Conservation (phyloP, 345 rosid genomes). For the Melaleuca alternifolia region DNA sequence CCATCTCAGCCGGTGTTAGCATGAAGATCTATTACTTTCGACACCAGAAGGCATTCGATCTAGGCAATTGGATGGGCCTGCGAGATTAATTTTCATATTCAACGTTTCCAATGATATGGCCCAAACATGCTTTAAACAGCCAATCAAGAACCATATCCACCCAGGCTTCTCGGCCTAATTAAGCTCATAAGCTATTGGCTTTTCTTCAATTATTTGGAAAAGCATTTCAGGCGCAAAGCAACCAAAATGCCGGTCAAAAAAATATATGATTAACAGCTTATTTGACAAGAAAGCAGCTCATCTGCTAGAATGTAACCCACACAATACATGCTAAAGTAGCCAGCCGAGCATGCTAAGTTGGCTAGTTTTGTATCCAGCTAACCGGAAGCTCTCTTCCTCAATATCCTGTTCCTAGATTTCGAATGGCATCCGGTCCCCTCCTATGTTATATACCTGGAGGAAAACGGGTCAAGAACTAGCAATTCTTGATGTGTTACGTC, state of each 20-base stretch:
- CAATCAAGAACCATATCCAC: not conserved
- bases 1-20: not conserved
- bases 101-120: not conserved
- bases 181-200: not conserved
- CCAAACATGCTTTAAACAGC: not conserved
- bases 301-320: not conserved
- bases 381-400: not conserved
- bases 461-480: too few relatives aligned
- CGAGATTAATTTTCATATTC: not conserved
- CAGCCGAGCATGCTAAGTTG: not conserved
- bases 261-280: not conserved
- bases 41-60: not conserved
- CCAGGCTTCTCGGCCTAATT: not conserved
- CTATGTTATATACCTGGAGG: too few relatives aligned
- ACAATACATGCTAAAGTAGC: not conserved
- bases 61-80: not conserved
- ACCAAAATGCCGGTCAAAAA: not conserved
- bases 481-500: not conserved
- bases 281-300: not conserved
- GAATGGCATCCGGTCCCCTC: too few relatives aligned
- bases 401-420: too few relatives aligned
- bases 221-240: not conserved
- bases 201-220: not conserved
- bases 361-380: not conserved
- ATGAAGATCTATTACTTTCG: not conserved